phyloP scores from a whole-genome alignment of 768 basidiomycete genomes.

The Xerocomus spinulosus region DNA sequence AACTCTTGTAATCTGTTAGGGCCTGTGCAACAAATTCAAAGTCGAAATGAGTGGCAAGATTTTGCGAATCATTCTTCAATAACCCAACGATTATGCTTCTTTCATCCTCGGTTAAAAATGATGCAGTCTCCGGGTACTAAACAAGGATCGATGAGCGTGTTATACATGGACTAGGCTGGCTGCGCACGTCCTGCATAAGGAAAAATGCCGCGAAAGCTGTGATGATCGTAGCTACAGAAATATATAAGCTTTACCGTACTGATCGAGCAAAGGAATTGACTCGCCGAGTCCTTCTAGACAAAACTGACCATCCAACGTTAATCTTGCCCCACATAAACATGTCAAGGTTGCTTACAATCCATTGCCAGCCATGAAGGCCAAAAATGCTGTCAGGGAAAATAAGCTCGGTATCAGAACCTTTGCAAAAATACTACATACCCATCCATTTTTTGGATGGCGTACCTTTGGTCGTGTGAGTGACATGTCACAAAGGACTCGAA shows the following conservation, averaged over 20 bases:
- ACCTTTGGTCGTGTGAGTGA: background rate
- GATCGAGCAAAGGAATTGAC: background rate
- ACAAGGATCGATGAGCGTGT: background rate
- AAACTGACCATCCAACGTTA: background rate
- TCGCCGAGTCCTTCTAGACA: constrained; percentile 1
- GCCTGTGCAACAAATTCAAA: background rate
- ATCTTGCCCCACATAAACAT: background rate
- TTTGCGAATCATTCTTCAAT: background rate
- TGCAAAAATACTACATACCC: background rate
- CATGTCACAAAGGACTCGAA: background rate
- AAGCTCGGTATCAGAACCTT: background rate
- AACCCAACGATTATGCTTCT: background rate
- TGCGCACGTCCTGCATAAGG: background rate
- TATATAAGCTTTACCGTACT: background rate
- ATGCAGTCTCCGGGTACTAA: constrained; percentile 1
- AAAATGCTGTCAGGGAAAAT: background rate
- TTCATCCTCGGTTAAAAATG: background rate
- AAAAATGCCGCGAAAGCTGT: background rate
- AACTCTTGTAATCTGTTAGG: constrained; percentile 1
- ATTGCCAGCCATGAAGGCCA: constrained; percentile 2
- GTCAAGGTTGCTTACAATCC: constrained; percentile 1
- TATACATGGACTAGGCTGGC: background rate
- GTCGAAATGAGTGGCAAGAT: background rate
- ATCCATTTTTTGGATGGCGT: background rate
- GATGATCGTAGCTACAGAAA: background rate